Evolutionary conservation across 352 stramenopile species (phyloP).

Genomic region (Globisporangium acanthophoron): DNA sequence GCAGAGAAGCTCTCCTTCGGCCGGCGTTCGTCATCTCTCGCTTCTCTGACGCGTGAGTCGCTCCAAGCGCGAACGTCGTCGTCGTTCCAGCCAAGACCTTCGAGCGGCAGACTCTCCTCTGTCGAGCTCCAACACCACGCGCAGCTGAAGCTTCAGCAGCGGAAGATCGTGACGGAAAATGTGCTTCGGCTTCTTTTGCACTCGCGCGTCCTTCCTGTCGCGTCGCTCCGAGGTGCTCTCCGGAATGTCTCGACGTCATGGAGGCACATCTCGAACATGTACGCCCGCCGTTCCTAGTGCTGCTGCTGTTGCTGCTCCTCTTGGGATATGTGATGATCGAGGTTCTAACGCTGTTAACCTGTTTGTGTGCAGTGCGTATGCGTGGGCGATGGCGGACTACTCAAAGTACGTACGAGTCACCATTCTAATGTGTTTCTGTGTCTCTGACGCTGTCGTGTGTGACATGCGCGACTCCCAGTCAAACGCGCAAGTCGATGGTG

Average conservation of each 20-base stretch:
- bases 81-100: not conserved
- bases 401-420: conserved; percentile 25
- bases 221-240: conserved; percentile 25
- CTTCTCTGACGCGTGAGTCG: not conserved
- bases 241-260: conserved; percentile 41
- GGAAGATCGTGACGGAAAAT: conserved; percentile 23
- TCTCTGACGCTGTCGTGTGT: not conserved
- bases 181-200: conserved; percentile 40
- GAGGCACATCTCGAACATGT: conserved; percentile 39
- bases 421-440: not conserved
- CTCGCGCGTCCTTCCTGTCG: conserved; percentile 30
- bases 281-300: conserved; percentile 6
- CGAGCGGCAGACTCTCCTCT: not conserved
- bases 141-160: conserved; percentile 14
- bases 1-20: conserved; percentile 1
- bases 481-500: conserved; percentile 22
- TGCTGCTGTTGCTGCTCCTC: not conserved
- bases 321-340: not conserved
- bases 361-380: conserved; percentile 25
- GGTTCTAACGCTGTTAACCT: not conserved
- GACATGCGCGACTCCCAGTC: not conserved
- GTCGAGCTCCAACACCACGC: conserved; percentile 1
- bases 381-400: conserved; percentile 49
- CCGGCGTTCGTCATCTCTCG: conserved; percentile 2
- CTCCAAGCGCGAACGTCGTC: not conserved